Evolutionary conservation across 495 filamentous ascomycete genomes (phyloP).

Genomic region (Trichocladium antarcticum): DNA sequence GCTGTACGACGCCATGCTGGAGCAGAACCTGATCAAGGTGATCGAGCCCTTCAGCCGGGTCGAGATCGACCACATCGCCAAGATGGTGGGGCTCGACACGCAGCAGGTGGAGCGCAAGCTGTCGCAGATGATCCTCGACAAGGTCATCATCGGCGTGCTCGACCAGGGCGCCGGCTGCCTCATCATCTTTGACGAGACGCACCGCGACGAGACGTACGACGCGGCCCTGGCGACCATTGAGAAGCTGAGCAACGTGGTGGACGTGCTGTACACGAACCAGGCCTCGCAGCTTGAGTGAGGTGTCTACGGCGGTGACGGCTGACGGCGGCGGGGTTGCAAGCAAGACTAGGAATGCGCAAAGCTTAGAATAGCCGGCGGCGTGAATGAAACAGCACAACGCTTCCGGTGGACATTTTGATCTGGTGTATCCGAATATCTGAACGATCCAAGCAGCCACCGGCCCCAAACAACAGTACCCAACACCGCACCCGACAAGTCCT

Average conservation of each 20-base stretch:
- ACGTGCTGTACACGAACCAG: constrained; percentile 94
- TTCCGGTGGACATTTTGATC: neutral
- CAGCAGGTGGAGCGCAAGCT: constrained; percentile 96
- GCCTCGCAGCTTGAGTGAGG: constrained; percentile 78
- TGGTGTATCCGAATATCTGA: neutral
- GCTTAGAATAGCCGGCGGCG: constrained; percentile 2
- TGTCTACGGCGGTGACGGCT: too few species aligned
- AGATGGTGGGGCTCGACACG: constrained; percentile 91
- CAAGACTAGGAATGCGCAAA: constrained; percentile 4
- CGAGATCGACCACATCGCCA: constrained; percentile 91
- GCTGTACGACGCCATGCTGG: constrained; percentile 94
- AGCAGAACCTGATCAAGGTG: constrained; percentile 98
- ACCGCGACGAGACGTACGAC: constrained; percentile 88
- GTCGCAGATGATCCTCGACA: constrained; percentile 97
- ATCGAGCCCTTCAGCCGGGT: constrained; percentile 97
- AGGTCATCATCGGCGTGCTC: constrained; percentile 92
- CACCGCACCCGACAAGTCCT: neutral
- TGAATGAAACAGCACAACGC: neutral
- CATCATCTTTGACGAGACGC: constrained; percentile 91
- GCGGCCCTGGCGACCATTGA: constrained; percentile 89
- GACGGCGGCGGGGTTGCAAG: neutral
- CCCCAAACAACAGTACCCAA: neutral
- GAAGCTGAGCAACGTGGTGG: constrained; percentile 94
- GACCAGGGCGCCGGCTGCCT: constrained; percentile 96
- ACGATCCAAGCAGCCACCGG: neutral